phyloP scores from a whole-genome alignment of 495 filamentous ascomycete species.

The Daldinia grandis region DNA sequence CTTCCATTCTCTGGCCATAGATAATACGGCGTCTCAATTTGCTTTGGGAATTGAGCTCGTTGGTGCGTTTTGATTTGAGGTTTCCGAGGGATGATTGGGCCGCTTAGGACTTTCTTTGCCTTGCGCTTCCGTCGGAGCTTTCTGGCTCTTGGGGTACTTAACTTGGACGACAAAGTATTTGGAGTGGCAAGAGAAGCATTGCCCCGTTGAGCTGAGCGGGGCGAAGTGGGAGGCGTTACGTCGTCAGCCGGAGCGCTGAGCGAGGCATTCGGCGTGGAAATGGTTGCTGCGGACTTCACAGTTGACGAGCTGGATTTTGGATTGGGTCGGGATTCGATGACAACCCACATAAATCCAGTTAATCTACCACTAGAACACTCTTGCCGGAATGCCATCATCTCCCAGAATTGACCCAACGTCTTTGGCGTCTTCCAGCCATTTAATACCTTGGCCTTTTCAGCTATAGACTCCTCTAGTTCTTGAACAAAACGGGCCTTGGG shows the following conservation, averaged over 20 bases:
- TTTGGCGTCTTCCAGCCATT: slow-evolving; percentile 80
- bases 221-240: slow-evolving; percentile 35
- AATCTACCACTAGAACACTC: slow-evolving; percentile 91
- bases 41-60: slow-evolving; percentile 48
- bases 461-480: slow-evolving; percentile 83
- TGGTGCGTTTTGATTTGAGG: slow-evolving; percentile 66
- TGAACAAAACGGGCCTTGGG: slow-evolving; percentile 92
- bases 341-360: slow-evolving; percentile 94
- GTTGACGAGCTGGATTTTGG: slow-evolving; percentile 3
- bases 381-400: slow-evolving; percentile 96
- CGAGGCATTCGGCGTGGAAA: slow-evolving; percentile 39
- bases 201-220: neutral
- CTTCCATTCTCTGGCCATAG: slow-evolving; percentile 73
- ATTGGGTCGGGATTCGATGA: slow-evolving; percentile 66
- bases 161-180: slow-evolving; percentile 24
- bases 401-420: slow-evolving; percentile 93
- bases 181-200: slow-evolving; percentile 6
- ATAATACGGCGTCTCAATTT: slow-evolving; percentile 66
- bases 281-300: neutral
- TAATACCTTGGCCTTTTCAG: slow-evolving; percentile 57
- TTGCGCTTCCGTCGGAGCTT: slow-evolving; percentile 33
- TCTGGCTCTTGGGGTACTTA: slow-evolving; percentile 30
- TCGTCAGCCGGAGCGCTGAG: slow-evolving; percentile 35
- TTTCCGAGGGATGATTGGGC: slow-evolving; percentile 61
- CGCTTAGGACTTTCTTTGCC: slow-evolving; percentile 56